phyloP scores from a whole-genome alignment of 2,329 filamentous ascomycete species.

The Claviceps africana region DNA sequence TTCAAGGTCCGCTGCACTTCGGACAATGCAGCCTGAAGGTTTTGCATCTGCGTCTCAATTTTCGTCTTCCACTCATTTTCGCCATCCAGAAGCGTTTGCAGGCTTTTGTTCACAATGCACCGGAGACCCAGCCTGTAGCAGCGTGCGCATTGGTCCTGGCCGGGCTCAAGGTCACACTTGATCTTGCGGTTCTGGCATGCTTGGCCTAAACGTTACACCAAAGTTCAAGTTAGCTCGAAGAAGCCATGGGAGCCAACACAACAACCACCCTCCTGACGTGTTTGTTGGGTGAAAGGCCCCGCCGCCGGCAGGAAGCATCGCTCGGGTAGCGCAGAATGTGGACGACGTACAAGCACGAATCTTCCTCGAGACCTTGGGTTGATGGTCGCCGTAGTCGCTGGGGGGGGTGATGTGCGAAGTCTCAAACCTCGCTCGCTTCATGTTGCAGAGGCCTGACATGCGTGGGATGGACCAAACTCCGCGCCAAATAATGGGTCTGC shows the following conservation, averaged over 20 bases:
- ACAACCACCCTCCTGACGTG: neutral
- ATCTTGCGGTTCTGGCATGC: conserved; percentile 42
- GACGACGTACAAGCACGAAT: conserved; percentile 18
- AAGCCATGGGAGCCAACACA: neutral
- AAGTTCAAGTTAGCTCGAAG: neutral
- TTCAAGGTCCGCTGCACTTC: conserved; percentile 14
- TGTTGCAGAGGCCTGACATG: conserved; percentile 4
- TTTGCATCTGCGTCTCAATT: conserved; percentile 16
- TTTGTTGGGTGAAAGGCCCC: neutral
- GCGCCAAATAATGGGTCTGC: conserved; percentile 19
- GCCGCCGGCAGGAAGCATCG: neutral
- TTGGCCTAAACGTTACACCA: conserved; percentile 12
- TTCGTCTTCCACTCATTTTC: conserved; percentile 30
- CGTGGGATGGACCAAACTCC: conserved; percentile 4
- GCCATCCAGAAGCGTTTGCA: conserved; percentile 39
- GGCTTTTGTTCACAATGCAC: conserved; percentile 40
- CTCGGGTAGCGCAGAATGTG: neutral
- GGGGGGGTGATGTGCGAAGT: conserved; percentile 8
- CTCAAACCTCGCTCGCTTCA: conserved; percentile 12
- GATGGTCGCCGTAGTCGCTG: conserved; percentile 6
- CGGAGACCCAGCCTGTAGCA: conserved; percentile 34
- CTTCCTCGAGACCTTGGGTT: conserved; percentile 19
- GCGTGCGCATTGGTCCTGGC: conserved; percentile 31
- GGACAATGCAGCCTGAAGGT: conserved; percentile 13
- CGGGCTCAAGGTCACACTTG: conserved; percentile 34